These are phyloP conservation scores for Tuber aestivum DNA, from an alignment of 495 filamentous ascomycete species.

Conservation along the genomic window DNA sequence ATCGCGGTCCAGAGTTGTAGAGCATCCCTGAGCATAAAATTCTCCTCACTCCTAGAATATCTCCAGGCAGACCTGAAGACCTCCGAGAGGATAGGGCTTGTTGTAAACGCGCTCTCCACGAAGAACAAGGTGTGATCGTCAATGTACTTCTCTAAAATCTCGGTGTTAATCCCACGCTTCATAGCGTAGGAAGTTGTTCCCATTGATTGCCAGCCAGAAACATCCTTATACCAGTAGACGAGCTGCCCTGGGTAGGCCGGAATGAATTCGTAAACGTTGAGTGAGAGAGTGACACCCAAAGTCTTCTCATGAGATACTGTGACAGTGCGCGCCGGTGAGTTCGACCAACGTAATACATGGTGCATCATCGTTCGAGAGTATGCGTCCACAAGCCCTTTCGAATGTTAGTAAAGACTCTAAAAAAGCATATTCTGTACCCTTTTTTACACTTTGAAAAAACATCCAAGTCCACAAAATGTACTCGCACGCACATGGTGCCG, in stretches of 20 bases:
- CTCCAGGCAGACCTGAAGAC: constrained; percentile 38
- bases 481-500: constrained; percentile 39
- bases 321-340: constrained; percentile 28
- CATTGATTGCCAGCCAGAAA: constrained; percentile 37
- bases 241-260: constrained; percentile 37
- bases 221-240: constrained; percentile 41
- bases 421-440: background rate
- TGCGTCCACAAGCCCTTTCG: constrained; percentile 38
- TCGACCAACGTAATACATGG: constrained; percentile 38
- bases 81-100: constrained; percentile 39
- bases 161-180: constrained; percentile 40
- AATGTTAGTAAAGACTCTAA: background rate
- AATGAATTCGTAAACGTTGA: constrained; percentile 40
- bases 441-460: constrained; percentile 42
- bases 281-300: constrained; percentile 33
- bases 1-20: constrained; percentile 42
- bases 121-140: constrained; percentile 41
- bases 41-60: constrained; percentile 39
- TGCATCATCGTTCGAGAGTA: constrained; percentile 43
- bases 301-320: constrained; percentile 38
- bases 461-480: constrained; percentile 42
- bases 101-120: constrained; percentile 37
- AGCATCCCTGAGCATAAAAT: constrained; percentile 37
- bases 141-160: constrained; percentile 42
- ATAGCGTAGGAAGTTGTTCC: constrained; percentile 40